A percentile compares a stretch with the other conserved stretches of the same genome.
Conservation (phyloP, 345 rosid species). For the Microthlaspi erraticum region DNA sequence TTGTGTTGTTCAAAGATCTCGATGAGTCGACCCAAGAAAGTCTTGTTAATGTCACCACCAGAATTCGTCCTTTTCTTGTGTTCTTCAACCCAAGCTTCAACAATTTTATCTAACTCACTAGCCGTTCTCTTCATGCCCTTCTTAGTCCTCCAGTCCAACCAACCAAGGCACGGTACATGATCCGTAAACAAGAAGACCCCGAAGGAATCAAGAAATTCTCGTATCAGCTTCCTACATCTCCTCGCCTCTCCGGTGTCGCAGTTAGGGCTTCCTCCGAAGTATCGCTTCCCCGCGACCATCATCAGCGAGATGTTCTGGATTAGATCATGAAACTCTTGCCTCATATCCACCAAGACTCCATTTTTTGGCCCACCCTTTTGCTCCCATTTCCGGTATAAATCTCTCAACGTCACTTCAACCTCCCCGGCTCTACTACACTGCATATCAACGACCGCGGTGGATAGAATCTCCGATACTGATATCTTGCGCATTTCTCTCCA, state of each 20-base stretch:
- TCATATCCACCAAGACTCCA: conserved; percentile 41
- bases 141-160: conserved; percentile 48
- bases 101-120: conserved; percentile 45
- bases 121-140: conserved; percentile 48
- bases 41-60: neutral
- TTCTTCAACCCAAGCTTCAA: conserved; percentile 49
- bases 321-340: conserved; percentile 45
- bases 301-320: conserved; percentile 45
- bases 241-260: conserved; percentile 30
- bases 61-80: conserved; percentile 6
- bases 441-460: conserved; percentile 42
- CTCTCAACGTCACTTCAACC: conserved; percentile 28
- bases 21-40: neutral
- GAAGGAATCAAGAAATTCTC: conserved; percentile 37
- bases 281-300: conserved; percentile 49
- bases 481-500: conserved; percentile 60
- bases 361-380: neutral
- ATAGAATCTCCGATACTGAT: conserved; percentile 37
- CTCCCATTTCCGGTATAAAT: conserved; percentile 35
- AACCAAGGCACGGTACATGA: conserved; percentile 48
- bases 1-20: neutral
- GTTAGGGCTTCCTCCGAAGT: conserved; percentile 23
- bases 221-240: conserved; percentile 19
- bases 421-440: conserved; percentile 39
- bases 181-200: conserved; percentile 47